These are phyloP conservation scores for Psilocybe cubensis DNA, from an alignment of 768 basidiomycete species.

Conservation along the genomic window DNA sequence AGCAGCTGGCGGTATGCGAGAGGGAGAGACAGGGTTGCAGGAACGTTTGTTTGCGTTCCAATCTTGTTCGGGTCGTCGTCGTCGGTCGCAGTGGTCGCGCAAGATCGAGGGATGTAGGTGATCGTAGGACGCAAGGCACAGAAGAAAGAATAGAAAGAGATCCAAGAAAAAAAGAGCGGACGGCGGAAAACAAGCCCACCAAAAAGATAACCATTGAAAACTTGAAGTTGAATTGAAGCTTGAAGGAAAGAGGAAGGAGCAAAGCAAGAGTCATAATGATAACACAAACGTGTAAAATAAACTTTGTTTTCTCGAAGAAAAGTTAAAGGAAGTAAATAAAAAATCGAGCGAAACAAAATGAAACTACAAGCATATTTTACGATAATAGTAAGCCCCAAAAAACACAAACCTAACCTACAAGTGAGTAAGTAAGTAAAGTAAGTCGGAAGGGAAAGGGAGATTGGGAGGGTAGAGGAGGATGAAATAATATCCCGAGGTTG, in stretches of 20 bases:
- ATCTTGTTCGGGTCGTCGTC: too few species aligned
- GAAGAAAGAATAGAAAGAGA: conserved; percentile 11
- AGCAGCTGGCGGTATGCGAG: too few species aligned
- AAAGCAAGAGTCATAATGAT: conserved; percentile 16
- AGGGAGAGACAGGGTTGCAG: too few species aligned
- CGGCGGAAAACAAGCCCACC: conserved; percentile 22
- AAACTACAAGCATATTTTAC: conserved; percentile 36
- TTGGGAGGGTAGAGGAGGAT: conserved; percentile 8
- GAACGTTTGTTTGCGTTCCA: too few species aligned
- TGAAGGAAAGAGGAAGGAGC: conserved; percentile 10
- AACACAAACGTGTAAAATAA: conserved; percentile 20
- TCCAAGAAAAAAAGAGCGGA: conserved; percentile 24
- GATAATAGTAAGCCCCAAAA: conserved; percentile 34
- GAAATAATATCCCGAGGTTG: conserved; percentile 40
- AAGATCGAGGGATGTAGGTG: neutral
- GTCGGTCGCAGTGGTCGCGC: too few species aligned
- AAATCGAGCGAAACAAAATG: too few species aligned
- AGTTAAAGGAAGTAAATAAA: conserved; percentile 37
- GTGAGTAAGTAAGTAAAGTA: conserved; percentile 18
- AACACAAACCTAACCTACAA: too few species aligned
- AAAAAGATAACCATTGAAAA: conserved; percentile 17
- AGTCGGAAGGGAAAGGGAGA: conserved; percentile 43
- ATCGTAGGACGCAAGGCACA: neutral
- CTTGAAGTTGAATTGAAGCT: too few species aligned
- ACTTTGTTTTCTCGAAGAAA: conserved; percentile 25